Evolutionary conservation across 2,329 filamentous ascomycete species (phyloP).

Genomic region (Aspergillus fumigatiaffinis): DNA sequence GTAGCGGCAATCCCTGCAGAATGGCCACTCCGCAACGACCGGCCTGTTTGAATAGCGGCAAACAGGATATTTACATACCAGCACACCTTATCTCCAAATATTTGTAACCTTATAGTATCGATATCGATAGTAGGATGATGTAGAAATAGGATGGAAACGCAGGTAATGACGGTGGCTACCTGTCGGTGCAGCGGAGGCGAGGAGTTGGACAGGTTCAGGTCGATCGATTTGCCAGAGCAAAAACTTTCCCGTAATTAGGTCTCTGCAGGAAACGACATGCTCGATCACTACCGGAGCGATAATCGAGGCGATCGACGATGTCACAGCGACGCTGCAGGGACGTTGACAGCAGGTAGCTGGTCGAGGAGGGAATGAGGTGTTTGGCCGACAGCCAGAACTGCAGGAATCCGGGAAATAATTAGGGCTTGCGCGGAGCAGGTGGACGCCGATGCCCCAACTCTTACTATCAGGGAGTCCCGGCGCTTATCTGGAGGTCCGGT

Average conservation of each 20-base stretch:
- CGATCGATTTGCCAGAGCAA: conserved; percentile 12
- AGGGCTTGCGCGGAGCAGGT: conserved; percentile 31
- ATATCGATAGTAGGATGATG: not conserved
- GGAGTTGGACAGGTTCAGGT: conserved; percentile 11
- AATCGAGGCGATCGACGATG: conserved; percentile 7
- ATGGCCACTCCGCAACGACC: not conserved
- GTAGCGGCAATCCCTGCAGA: conserved; percentile 9
- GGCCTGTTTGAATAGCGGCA: not conserved
- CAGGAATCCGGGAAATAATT: conserved; percentile 29
- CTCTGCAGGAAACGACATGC: conserved; percentile 8
- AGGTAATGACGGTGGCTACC: not conserved
- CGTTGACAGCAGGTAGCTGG: conserved; percentile 4
- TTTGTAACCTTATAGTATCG: not conserved
- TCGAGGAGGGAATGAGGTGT: conserved; percentile 12
- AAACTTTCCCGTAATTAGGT: conserved; percentile 12
- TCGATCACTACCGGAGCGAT: conserved; percentile 6
- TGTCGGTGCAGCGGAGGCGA: conserved; percentile 19
- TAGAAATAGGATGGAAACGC: not conserved
- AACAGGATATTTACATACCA: conserved; percentile 5
- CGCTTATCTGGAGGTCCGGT: conserved; percentile 14
- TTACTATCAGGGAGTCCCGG: conserved; percentile 7
- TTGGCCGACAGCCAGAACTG: conserved; percentile 14
- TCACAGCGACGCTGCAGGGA: conserved; percentile 1
- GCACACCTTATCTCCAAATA: not conserved
- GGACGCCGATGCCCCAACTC: conserved; percentile 22